A percentile compares a stretch with the other conserved stretches of the same genome.
phyloP scores from a whole-genome alignment of 2,329 filamentous ascomycete genomes.

The Phoma herbarum region DNA sequence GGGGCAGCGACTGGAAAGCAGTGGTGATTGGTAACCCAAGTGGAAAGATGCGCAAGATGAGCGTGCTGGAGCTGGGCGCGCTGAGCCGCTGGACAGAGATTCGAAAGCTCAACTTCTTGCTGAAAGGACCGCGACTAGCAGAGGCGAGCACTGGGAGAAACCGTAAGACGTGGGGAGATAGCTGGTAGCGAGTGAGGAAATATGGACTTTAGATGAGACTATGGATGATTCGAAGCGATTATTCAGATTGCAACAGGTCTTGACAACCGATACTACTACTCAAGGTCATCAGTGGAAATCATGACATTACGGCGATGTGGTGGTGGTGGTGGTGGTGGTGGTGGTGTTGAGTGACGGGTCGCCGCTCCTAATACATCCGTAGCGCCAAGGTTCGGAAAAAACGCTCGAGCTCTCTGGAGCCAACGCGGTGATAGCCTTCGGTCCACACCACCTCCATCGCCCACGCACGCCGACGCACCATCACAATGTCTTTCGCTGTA shows the following conservation, averaged over 20 bases:
- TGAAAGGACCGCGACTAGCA: conserved; percentile 34
- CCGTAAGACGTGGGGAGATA: conserved; percentile 16
- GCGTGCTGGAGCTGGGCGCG: conserved; percentile 72
- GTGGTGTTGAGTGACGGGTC: background rate
- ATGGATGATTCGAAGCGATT: background rate
- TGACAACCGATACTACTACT: too few relatives aligned
- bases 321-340: background rate
- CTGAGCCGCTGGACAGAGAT: conserved; percentile 79
- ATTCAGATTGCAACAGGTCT: background rate
- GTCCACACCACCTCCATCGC: conserved; percentile 17
- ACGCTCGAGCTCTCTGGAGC: conserved; percentile 11
- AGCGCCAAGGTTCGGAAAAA: conserved; percentile 21
- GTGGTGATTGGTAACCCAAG: conserved; percentile 76
- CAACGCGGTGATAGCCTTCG: conserved; percentile 11
- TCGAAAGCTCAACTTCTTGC: conserved; percentile 56
- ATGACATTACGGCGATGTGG: background rate
- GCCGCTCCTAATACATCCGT: conserved; percentile 7
- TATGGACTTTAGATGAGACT: background rate
- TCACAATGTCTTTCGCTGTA: conserved; percentile 58
- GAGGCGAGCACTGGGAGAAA: conserved; percentile 21
- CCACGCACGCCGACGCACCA: conserved; percentile 24
- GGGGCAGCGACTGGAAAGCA: conserved; percentile 69
- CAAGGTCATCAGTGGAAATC: too few relatives aligned
- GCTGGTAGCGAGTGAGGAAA: conserved; percentile 5
- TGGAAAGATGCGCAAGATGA: conserved; percentile 74